Percentiles rank a stretch among this genome's conserved stretches.
Conservation (phyloP, 2,329 filamentous ascomycete species). For the Thielaviopsis ethacetica region DNA sequence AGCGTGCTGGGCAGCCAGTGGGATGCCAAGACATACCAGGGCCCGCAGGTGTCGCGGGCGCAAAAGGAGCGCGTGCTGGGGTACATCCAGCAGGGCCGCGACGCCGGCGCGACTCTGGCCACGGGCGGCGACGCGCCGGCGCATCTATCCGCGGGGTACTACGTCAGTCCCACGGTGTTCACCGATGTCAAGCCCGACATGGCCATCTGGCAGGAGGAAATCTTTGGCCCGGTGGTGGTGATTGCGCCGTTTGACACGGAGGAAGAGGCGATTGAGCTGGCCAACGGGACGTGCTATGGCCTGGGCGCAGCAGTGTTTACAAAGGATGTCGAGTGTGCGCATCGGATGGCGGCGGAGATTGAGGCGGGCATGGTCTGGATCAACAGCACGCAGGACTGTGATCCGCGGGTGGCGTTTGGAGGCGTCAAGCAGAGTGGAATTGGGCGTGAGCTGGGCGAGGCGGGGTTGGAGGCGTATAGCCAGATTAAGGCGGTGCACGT, state of each 20-base stretch:
- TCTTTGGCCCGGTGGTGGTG: constrained; percentile 22
- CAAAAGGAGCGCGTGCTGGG: constrained; percentile 51
- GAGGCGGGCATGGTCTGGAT: constrained; percentile 36
- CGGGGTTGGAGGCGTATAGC: constrained; percentile 26
- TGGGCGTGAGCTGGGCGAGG: constrained; percentile 31
- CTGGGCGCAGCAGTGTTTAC: constrained; percentile 42
- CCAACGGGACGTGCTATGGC: constrained; percentile 34
- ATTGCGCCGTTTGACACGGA: constrained; percentile 19
- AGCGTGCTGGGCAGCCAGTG: constrained; percentile 21
- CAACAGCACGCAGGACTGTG: constrained; percentile 20
- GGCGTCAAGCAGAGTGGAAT: constrained; percentile 45
- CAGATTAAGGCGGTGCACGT: constrained; percentile 24
- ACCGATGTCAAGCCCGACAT: constrained; percentile 19
- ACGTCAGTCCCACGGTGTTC: constrained; percentile 20
- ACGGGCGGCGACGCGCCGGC: constrained; percentile 11
- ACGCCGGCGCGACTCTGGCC: constrained; percentile 34
- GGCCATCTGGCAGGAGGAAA: constrained; percentile 20
- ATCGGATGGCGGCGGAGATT: constrained; percentile 31
- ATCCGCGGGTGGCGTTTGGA: constrained; percentile 16
- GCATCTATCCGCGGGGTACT: constrained; percentile 15
- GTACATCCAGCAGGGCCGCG: constrained; percentile 47
- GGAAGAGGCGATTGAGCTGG: constrained; percentile 19
- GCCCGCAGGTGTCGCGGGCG: constrained; percentile 36
- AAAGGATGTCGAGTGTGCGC: constrained; percentile 28
- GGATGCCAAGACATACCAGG: constrained; percentile 22